phyloP scores from a whole-genome alignment of 2,329 filamentous ascomycete species.

The Sporothrix phasma region DNA sequence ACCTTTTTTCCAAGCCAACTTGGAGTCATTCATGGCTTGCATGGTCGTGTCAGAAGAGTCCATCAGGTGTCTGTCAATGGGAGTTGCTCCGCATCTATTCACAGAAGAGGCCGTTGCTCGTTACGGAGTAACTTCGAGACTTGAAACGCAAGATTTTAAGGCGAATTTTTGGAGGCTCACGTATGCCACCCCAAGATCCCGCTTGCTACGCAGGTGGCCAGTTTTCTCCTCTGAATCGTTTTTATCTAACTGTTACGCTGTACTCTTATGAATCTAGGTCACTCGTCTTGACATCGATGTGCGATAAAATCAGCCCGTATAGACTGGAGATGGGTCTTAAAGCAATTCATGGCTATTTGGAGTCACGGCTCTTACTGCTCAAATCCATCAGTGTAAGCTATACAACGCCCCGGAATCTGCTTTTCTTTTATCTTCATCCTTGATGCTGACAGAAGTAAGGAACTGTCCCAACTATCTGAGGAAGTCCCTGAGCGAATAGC shows the following conservation, averaged over 20 bases:
- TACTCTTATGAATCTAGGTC: conserved; percentile 21
- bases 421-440: not conserved
- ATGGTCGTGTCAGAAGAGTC: conserved; percentile 42
- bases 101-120: conserved; percentile 28
- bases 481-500: conserved; percentile 45
- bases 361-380: conserved; percentile 44
- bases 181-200: conserved; percentile 26
- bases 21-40: conserved; percentile 44
- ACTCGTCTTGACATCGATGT: conserved; percentile 38
- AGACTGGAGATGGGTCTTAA: conserved; percentile 35
- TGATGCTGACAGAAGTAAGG: conserved; percentile 29
- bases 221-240: not conserved
- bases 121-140: conserved; percentile 28
- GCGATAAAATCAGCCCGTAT: conserved; percentile 37
- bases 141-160: conserved; percentile 31
- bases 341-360: conserved; percentile 46
- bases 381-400: conserved; percentile 38
- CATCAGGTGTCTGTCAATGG: conserved; percentile 38
- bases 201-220: not conserved
- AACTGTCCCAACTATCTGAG: conserved; percentile 42
- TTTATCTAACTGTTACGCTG: too few relatives aligned
- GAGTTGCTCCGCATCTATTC: conserved; percentile 41
- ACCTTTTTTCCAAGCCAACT: conserved; percentile 35
- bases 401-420: not conserved
- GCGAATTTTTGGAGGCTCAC: conserved; percentile 44